Conservation (phyloP, 345 rosid genomes). For the Arabis alpina region DNA sequence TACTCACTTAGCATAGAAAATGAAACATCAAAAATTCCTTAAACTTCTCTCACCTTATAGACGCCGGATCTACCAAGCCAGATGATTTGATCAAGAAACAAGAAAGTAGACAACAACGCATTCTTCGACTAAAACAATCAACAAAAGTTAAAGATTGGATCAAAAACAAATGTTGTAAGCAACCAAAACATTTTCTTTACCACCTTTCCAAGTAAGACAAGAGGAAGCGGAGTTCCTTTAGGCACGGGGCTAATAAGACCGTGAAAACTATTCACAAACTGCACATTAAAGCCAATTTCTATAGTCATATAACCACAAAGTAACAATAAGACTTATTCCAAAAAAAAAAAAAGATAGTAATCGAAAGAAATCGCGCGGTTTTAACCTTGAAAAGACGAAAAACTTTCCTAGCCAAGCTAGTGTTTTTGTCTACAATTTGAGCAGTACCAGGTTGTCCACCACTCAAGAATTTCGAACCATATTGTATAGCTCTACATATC, state of each 20-base stretch:
- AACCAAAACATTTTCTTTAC: not conserved
- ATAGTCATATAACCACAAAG: constrained; percentile 17
- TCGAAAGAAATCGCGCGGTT: not conserved
- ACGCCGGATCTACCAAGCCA: constrained; percentile 97
- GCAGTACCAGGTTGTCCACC: constrained; percentile 93
- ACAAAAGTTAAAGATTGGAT: not conserved
- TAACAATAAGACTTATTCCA: not conserved
- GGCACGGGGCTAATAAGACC: constrained; percentile 86
- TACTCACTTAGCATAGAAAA: constrained; percentile 12
- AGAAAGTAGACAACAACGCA: constrained; percentile 83
- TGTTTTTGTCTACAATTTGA: constrained; percentile 87
- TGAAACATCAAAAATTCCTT: constrained; percentile 8
- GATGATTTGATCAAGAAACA: constrained; percentile 95
- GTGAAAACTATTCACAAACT: constrained; percentile 95
- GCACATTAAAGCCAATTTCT: constrained; percentile 17
- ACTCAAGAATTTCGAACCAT: constrained; percentile 92
- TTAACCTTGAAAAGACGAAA: constrained; percentile 94
- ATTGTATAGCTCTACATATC: constrained; percentile 98
- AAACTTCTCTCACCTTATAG: constrained; percentile 65
- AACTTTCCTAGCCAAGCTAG: constrained; percentile 97
- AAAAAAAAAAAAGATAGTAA: not conserved
- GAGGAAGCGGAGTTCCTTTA: constrained; percentile 89
- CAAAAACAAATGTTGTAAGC: constrained; percentile 2
- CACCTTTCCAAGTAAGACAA: constrained; percentile 91
- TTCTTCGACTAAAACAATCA: constrained; percentile 74